Conservation (phyloP, 1,139 yeast species). For the Oligophagozyma castellii region DNA sequence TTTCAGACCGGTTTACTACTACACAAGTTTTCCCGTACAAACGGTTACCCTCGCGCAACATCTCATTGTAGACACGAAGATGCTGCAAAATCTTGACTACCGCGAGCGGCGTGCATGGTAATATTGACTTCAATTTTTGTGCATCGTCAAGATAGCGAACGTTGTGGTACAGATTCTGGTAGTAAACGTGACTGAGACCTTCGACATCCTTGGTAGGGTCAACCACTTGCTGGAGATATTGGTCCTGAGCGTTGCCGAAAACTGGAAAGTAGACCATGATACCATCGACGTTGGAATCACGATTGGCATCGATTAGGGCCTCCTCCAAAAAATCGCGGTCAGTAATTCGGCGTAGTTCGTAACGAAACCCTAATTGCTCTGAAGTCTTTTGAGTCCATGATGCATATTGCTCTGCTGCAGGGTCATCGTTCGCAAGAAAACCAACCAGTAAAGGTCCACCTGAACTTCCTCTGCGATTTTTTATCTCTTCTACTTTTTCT, state of each 20-base stretch:
- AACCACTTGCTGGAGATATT: conserved; percentile 84
- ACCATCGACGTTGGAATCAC: conserved; percentile 66
- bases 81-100: conserved; percentile 86
- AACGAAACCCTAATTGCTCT: conserved; percentile 69
- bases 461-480: conserved; percentile 15
- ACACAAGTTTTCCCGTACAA: conserved; percentile 85
- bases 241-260: conserved; percentile 89
- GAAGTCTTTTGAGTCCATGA: conserved; percentile 92
- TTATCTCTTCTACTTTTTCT: conserved; percentile 38
- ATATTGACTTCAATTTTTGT: conserved; percentile 62
- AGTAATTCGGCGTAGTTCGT: conserved; percentile 54
- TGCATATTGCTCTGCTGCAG: conserved; percentile 92
- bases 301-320: conserved; percentile 68
- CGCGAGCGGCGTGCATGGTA: conserved; percentile 95
- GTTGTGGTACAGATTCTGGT: conserved; percentile 90
- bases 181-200: conserved; percentile 80
- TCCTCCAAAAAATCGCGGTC: conserved; percentile 78
- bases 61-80: conserved; percentile 70
- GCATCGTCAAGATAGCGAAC: conserved; percentile 64
- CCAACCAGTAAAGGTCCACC: conserved; percentile 68
- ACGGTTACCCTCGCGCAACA: conserved; percentile 79
- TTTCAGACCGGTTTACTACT: conserved; percentile 85
- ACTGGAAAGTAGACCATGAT: conserved; percentile 98
- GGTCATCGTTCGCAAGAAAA: conserved; percentile 80
- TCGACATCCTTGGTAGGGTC: conserved; percentile 81